phyloP scores from a whole-genome alignment of 495 filamentous ascomycete genomes.

The Lentithecium fluviatile region DNA sequence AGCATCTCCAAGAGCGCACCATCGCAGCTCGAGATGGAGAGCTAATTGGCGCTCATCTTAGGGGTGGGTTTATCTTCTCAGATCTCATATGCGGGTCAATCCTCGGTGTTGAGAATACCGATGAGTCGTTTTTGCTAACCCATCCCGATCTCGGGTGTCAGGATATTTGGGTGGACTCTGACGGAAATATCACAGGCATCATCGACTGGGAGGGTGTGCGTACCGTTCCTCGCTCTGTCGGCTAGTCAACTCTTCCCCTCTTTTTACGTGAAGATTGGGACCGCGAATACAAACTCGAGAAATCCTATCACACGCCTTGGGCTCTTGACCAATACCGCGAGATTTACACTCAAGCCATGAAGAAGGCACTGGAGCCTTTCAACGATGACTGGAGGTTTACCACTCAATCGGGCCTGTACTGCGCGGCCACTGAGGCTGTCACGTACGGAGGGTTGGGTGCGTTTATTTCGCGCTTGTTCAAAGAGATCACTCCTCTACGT shows the following conservation, averaged over 20 bases:
- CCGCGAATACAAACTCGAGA: background rate
- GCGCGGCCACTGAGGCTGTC: too few relatives aligned
- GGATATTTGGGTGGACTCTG: conserved; percentile 11
- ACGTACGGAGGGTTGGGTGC: too few relatives aligned
- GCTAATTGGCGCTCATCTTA: too few relatives aligned
- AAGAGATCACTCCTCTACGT: too few relatives aligned
- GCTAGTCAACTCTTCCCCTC: conserved; percentile 6
- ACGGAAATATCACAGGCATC: conserved; percentile 8
- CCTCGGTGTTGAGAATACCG: too few relatives aligned
- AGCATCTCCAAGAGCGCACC: too few relatives aligned
- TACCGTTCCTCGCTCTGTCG: conserved; percentile 18
- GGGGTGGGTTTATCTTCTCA: too few relatives aligned
- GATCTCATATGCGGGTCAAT: too few relatives aligned
- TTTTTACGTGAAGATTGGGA: conserved; percentile 18
- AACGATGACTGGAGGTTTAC: too few relatives aligned
- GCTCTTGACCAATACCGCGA: conserved; percentile 3
- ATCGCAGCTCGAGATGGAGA: too few relatives aligned
- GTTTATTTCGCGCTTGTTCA: too few relatives aligned
- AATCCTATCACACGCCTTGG: background rate
- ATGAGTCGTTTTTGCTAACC: conserved; percentile 7
- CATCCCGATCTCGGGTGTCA: conserved; percentile 14
- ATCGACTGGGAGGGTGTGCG: conserved; percentile 20
- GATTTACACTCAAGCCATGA: conserved; percentile 11
- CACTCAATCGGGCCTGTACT: too few relatives aligned
- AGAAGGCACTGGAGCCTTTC: background rate